A percentile compares a stretch with the other conserved stretches of the same genome.
phyloP scores from a whole-genome alignment of 805 yeast genomes.

The Tetrapisispora taiwanensis region DNA sequence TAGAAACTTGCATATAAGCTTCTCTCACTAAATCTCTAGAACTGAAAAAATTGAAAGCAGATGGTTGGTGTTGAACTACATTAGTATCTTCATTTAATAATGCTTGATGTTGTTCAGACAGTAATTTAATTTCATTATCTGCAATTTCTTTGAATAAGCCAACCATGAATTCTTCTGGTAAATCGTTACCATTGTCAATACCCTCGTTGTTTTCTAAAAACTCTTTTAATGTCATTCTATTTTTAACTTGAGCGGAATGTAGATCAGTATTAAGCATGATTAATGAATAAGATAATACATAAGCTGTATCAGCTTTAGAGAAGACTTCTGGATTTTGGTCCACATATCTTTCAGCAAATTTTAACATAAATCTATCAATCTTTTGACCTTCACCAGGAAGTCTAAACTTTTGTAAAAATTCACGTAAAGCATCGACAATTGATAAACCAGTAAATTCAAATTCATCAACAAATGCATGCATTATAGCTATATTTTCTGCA shows the following conservation, averaged over 20 bases:
- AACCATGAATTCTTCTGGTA: conserved; percentile 63
- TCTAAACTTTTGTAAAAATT: conserved; percentile 77
- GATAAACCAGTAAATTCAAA: conserved; percentile 63
- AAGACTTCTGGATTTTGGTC: conserved; percentile 83
- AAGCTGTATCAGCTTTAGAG: conserved; percentile 89
- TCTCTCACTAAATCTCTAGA: conserved; percentile 65
- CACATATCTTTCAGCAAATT: conserved; percentile 86
- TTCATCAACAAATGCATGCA: conserved; percentile 88
- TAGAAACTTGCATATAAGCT: conserved; percentile 86
- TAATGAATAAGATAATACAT: conserved; percentile 83
- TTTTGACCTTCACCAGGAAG: conserved; percentile 98
- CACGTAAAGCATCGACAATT: conserved; percentile 80
- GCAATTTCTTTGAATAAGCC: conserved; percentile 71
- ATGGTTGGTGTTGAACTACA: conserved; percentile 29
- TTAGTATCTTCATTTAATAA: conserved; percentile 54
- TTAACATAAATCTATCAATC: conserved; percentile 91
- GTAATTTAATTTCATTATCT: conserved; percentile 75
- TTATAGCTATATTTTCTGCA: conserved; percentile 61
- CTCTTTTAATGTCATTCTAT: conserved; percentile 79
- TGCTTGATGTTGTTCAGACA: conserved; percentile 91
- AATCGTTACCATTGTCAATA: conserved; percentile 80
- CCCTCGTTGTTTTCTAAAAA: conserved; percentile 83
- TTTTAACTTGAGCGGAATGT: conserved; percentile 79
- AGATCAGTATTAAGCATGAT: conserved; percentile 90
- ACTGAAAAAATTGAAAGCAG: conserved; percentile 51